Percentiles rank a stretch among this genome's conserved stretches.
phyloP scores from a whole-genome alignment of 139 green algal species.

The Chlamydomonas schloesseri region DNA sequence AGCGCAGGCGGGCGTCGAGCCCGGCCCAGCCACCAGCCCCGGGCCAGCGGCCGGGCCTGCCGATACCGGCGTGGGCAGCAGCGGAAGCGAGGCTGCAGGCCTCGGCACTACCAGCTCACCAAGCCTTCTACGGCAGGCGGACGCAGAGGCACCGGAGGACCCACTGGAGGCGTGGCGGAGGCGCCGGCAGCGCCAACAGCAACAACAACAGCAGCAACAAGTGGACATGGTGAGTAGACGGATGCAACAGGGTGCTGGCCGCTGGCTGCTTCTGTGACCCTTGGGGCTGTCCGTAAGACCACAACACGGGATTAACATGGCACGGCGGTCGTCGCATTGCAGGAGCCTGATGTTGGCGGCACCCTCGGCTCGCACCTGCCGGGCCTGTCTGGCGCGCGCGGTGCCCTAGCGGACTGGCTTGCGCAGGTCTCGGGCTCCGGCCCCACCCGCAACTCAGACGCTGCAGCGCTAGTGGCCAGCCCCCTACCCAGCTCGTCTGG shows the following conservation, averaged over 20 bases:
- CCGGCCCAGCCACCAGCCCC: neutral
- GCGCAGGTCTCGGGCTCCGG: neutral
- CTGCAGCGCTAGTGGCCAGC: neutral
- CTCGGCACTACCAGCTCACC: too few species aligned
- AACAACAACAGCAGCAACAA: neutral
- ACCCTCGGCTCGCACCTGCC: neutral
- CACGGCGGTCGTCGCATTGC: too few species aligned
- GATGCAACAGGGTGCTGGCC: too few species aligned
- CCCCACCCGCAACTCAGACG: too few species aligned
- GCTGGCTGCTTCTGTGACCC: too few species aligned
- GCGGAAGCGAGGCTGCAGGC: too few species aligned
- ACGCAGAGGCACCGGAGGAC: neutral
- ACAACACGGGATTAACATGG: too few species aligned
- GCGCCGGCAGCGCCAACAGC: neutral
- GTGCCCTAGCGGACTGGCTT: constrained; percentile 7
- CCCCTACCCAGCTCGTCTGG: neutral
- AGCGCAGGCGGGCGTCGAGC: constrained; percentile 9
- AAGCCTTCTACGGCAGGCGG: too few species aligned
- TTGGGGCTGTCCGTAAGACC: too few species aligned
- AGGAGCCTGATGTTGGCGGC: neutral
- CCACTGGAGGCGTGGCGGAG: constrained; percentile 12
- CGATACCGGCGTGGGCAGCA: too few species aligned
- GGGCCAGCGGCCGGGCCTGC: too few species aligned
- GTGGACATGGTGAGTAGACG: too few species aligned
- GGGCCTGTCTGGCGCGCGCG: neutral